Evolutionary conservation across 2,329 filamentous ascomycete species (phyloP), one percentile per base, ranked within the genome.

Genomic region (Fusarium sp.): DNA sequence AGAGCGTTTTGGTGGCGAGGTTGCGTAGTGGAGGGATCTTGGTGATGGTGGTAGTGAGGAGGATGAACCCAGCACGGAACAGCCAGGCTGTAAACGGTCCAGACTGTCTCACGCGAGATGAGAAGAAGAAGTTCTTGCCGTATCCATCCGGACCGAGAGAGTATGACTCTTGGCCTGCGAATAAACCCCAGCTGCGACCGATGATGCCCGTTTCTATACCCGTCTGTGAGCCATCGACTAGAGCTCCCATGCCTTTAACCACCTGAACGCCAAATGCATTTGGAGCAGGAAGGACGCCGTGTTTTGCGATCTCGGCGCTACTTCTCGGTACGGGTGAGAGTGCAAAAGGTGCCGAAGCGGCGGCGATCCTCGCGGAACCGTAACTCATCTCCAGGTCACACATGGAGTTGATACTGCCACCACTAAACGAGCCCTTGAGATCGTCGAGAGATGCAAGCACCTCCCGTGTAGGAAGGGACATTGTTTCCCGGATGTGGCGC

Each of bases 161-260:
- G 20, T 34, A 27, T 18, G 58, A 10, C 18, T 51, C 40, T 1
- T 56, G 49, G 5, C 58, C 58, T 2, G 54, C 49, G 44, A 58
- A 58, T 13, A 67, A n/a, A 4, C 64, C 61, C 67, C 67, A 73
- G 50, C 69, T 73, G 14, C 70, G 67, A 18, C 69, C 69, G 3
- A 73, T 34, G 23, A 73, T 54, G 44, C 36, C 58, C 7, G 60
- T 64, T 33, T 73, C 66, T 18, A 73, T 66, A 11, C 38, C 18
- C 2, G 64, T 58, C 36, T 71, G 68, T 4, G 67, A 44, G 23
- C 64, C 68, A 10, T 40, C 55, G 9, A 61, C 57, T 4, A 68
- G 27, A 16, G 54, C 40, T 2, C 70, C 71, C 27, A 53, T 23
- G 6, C 31, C 31, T 23, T 53, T 1, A n/a, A 53, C 31, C 4